Evolutionary conservation across 106 monocot genomes (phyloP), one percentile per base, ranked within the genome.

Genomic region (Dactylorhiza incarnata): DNA sequence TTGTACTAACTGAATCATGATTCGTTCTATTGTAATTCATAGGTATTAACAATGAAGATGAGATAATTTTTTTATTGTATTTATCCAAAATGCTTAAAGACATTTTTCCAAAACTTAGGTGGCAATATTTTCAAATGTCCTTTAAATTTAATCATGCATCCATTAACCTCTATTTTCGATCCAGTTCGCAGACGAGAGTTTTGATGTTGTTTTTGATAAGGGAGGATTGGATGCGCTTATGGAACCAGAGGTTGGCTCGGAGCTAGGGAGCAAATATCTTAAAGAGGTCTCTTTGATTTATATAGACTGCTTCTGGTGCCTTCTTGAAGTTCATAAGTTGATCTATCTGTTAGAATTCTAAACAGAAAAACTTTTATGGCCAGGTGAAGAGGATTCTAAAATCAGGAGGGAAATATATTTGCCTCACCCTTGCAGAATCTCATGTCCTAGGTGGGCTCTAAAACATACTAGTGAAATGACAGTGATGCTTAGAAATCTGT

Each of bases 141-240:
- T 44, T 69, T 69, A 16, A 69, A 17, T 46, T 69, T 49, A 44
- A n/a, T 49, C 4, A 48, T 10, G 29, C 24, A 9, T 82, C 49
- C 45, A 37, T 45, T 58, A 65, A 63, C 61, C 20, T 51, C 7
- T 26, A 76, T 56, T 63, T 48, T 46, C 12, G 13, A 17, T 49
- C 74, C 84, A 97, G 97, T 91, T 97, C 82, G 73, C 86, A 89
- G 94, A 91, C 80, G 87, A 80, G n/a, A 83, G 37, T 45, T 97
- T 97, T 86, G 94, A 97, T 83, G 81, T 76, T 50, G 77, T 91
- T 74, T 82, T 97, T 83, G 97, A 97, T 82, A 97, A 97, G 82
- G 97, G 97, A 44, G 94, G 89, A 17, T 78, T 97, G 74, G 97
- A 97, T 89, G 97, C 97, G 69, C 75, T 97, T 48, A 91, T 97